Evolutionary conservation across 202 grass and related monocot species (phyloP), one percentile per base, ranked within the genome.

Genomic region (Panicum virgatum): DNA sequence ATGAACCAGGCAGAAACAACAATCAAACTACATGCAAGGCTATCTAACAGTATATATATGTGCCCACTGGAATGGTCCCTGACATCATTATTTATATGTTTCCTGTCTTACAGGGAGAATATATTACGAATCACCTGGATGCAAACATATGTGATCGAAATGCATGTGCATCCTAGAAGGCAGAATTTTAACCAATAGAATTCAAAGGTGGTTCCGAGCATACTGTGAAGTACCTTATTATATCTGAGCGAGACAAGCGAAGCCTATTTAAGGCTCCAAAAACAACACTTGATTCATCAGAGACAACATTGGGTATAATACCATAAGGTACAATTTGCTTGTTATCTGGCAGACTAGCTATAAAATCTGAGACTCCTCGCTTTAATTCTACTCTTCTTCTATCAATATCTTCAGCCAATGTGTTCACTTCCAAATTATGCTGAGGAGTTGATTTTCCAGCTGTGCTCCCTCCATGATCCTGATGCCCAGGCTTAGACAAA

Each of bases 191-290:
- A 72, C 30, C 11, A 71, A 45, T 6, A 3, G 9, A 70, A 76
- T 47, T 76, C n/a, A 85, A 63, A 85, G 46, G 53, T 38, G 37
- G 44, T 76, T 4, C 10, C 1, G 4, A 34, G 68, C 64, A 56
- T 72, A 46, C 8, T 80, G 50, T 74, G 34, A 19, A 32, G 46
- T 89, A 98, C 95, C 95, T 98, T 73, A 91, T 84, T 48, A 98
- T 82, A 82, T 92, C 88, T 13, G 79, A 86, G 47, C 88, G 90
- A 73, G 95, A 93, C 74, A 98, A 89, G 23, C 82, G 92, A 86
- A 98, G 92, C 79, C 80, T 91, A 60, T 82, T 83, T 69, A 98
- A 60, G 43, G 79, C 81, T 77, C 90, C 88, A 84, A 86, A 91
- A 77, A 93, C 80, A 69, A 47, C 60, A 72, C 66, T 80, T 91